Percentiles rank a stretch among this genome's conserved stretches.
These are phyloP conservation scores for Mollisiaceae sp. DNA, from an alignment of 2,329 filamentous ascomycete genomes.

Conservation along the genomic window DNA sequence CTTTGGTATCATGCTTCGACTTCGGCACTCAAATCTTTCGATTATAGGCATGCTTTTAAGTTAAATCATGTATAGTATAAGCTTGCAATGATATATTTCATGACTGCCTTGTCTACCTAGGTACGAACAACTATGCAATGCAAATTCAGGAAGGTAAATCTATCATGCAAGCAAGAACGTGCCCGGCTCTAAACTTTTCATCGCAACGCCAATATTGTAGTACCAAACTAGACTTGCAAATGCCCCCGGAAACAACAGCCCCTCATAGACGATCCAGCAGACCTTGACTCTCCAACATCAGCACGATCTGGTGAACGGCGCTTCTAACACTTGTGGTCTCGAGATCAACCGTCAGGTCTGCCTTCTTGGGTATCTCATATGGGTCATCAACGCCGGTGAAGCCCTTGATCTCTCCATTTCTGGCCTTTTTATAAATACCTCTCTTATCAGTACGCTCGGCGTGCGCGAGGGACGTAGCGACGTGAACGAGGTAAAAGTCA, in stretches of 20 bases:
- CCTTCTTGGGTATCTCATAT: constrained; percentile 83
- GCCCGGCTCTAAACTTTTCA: background rate
- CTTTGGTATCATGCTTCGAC: too few relatives aligned
- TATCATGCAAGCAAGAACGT: constrained; percentile 4
- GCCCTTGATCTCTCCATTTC: constrained; percentile 90
- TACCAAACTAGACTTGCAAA: background rate
- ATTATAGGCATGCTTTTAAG: background rate
- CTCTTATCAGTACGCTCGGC: constrained; percentile 94
- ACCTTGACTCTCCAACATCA: constrained; percentile 88
- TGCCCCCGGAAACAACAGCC: background rate
- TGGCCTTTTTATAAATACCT: constrained; percentile 84
- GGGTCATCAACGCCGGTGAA: constrained; percentile 99
- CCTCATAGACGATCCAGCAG: constrained; percentile 70
- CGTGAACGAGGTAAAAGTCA: constrained; percentile 93
- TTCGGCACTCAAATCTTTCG: background rate
- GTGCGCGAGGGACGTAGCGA: constrained; percentile 89
- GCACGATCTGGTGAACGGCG: constrained; percentile 94
- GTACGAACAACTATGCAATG: background rate
- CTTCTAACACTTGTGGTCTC: constrained; percentile 88
- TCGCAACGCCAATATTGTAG: background rate
- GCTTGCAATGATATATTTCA: background rate
- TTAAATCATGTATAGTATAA: too few relatives aligned
- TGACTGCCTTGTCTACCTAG: constrained; percentile 2
- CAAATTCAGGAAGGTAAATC: background rate
- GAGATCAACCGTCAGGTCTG: constrained; percentile 83